Base-by-base conservation (phyloP, 1,284 basidiomycete species). In the Boletus smithii region DNA sequence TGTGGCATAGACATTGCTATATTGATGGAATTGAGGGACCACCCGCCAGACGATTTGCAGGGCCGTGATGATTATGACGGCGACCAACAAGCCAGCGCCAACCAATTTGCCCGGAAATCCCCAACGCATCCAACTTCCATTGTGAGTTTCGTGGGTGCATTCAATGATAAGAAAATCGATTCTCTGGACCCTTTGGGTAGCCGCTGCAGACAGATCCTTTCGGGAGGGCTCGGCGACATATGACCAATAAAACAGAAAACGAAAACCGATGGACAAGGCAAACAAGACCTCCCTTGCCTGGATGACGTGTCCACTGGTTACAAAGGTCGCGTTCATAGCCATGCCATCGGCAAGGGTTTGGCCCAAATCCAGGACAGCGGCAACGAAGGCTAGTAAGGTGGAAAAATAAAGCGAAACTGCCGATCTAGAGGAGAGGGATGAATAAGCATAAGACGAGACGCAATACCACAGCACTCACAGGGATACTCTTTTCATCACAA, bases 31-130 rank as follows among this genome's bases (percentile, higher is more conserved):
- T n/a, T 56, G 56, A 6, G 61, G 60, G 33, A 73, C 65, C 27
- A 80, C 64, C 16, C 85, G 75, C 83, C 85, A 89, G 11, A 84
- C 53, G 31, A 82, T 72, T 60, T 88, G 82, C 30, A 88, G 67
- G 34, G 76, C 60, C 8, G 77, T 69, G 41, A 82, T 73, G 24
- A 70, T 53, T 27, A 81, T 44, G 24, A 73, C 66, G 34, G 74
- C 56, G 8, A 68, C 53, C 31, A 87, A 59, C 9, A 80, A 68
- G 30, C 57, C 53, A 70, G 74, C 79, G 52, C 83, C 77, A 44
- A 84, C 62, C 24, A 78, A 17, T 22, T 70, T 59, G 16, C 85
- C 83, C 7, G 74, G 49, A 24, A 73, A 29, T 8, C 84, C 82
- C 83, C 81, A 85, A 39, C 77, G 75, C 49, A 63, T 57, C 86